These are phyloP conservation scores for Perkinsus olseni DNA, from an alignment of 169 alveolate species.

Conservation along the genomic window DNA sequence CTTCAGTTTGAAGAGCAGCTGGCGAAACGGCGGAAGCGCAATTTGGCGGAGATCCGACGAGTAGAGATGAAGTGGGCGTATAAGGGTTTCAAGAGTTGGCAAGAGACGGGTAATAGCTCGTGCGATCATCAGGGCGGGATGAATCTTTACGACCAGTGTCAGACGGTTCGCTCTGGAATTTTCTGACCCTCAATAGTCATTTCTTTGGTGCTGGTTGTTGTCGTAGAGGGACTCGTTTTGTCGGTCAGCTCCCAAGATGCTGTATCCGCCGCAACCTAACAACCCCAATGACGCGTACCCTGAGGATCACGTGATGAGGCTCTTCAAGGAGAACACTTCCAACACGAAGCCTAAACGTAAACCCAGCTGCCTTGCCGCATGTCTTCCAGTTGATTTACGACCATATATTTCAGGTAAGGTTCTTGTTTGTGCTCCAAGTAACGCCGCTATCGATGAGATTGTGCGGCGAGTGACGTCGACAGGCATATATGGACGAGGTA, in stretches of 20 bases:
- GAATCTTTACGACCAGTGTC: too few species aligned
- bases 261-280: background rate
- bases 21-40: background rate
- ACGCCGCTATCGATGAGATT: conserved; percentile 98
- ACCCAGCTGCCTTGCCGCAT: too few species aligned
- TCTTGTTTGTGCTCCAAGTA: conserved; percentile 96
- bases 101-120: background rate
- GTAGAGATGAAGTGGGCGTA: background rate
- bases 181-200: too few species aligned
- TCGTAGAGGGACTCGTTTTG: too few species aligned
- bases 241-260: background rate
- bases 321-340: background rate
- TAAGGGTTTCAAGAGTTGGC: background rate
- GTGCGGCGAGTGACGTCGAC: conserved; percentile 71
- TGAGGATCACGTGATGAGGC: background rate
- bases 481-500: background rate
- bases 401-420: conserved; percentile 26
- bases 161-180: too few species aligned
- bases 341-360: background rate
- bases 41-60: background rate
- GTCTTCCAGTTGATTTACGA: background rate
- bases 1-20: background rate
- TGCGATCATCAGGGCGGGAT: background rate
- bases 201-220: too few species aligned
- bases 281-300: background rate